A percentile compares a stretch with the other conserved stretches of the same genome.
Evolutionary conservation across 208 protist species (phyloP).

Genomic region (Crithidia brevicula): DNA sequence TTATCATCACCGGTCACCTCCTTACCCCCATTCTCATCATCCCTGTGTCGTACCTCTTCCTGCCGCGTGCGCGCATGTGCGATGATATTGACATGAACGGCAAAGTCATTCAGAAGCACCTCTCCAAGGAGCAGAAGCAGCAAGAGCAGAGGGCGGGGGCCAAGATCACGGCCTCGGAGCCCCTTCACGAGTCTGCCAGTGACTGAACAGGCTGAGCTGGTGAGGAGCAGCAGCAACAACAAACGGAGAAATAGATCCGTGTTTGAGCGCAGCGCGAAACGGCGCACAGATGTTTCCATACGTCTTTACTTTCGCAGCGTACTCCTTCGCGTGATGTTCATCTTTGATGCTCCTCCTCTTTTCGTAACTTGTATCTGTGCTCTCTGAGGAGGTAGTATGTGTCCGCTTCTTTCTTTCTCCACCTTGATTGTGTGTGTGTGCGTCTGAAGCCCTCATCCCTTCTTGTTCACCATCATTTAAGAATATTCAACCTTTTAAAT

Average conservation of each 20-base stretch:
- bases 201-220: background rate
- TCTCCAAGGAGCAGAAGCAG: background rate
- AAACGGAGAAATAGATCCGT: background rate
- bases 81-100: slow-evolving; percentile 36
- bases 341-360: no score
- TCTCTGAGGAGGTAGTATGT: no score
- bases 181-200: slow-evolving; percentile 4
- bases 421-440: background rate
- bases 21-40: slow-evolving; percentile 48
- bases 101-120: background rate
- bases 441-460: no score
- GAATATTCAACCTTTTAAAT: no score
- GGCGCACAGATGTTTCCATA: no score
- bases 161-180: slow-evolving; percentile 1
- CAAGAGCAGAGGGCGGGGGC: background rate
- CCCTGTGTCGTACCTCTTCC: slow-evolving; percentile 50
- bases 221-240: background rate
- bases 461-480: no score
- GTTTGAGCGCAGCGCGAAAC: no score
- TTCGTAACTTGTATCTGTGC: no score
- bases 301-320: no score
- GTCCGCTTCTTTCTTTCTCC: background rate
- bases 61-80: slow-evolving; percentile 48
- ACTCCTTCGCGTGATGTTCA: no score
- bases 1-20: slow-evolving; percentile 67